Base-by-base conservation (phyloP, 345 rosid species). In the Aurinia saxatilis region DNA sequence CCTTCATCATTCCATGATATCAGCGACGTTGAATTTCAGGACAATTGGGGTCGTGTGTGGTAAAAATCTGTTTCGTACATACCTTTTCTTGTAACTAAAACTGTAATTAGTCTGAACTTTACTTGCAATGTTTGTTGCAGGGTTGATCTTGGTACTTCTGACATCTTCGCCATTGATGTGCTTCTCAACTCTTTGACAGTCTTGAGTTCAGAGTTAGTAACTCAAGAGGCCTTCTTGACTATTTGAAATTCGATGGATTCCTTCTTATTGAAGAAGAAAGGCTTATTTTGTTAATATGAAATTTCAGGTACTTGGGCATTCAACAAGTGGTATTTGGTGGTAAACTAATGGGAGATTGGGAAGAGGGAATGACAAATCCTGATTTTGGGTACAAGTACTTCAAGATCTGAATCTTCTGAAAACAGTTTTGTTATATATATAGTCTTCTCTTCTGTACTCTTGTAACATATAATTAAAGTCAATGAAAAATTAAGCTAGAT, bases 31-130 rank as follows among this genome's bases (percentile, higher is more conserved):
- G 98, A 92, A 78, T 92, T 92, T 69, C 98, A 86, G 65, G 98
- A 92, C 73, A 86, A 79, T 11, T 92, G 96, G 93, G 96, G 95
- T 57, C 91, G 96, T 57, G 76, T 91, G 49, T 86, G 98, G 98
- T 92, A 80, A 25, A 34, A 31, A 40, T 18, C 68, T 46, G 2
- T 34, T 31, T 41, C 16, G 3, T 2, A 25, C 53, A 1, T 10
- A 41, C 46, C 30, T 17, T n/a, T 35, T 51, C 30, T 35, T n/a
- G 16, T 33, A 15, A 12, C 39, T 8, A 10, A 2, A 56, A 40
- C 23, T 57, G 37, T 41, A 7, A 29, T 18, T 17, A 50, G 30
- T 23, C 10, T 56, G 17, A 52, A 66, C n/a, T 42, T 50, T 38
- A 50, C 21, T 36, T 35, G 65, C 42, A 8, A 1, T 44, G 46